Conservation (phyloP, 2,329 filamentous ascomycete genomes). For the Xylaria sp. region DNA sequence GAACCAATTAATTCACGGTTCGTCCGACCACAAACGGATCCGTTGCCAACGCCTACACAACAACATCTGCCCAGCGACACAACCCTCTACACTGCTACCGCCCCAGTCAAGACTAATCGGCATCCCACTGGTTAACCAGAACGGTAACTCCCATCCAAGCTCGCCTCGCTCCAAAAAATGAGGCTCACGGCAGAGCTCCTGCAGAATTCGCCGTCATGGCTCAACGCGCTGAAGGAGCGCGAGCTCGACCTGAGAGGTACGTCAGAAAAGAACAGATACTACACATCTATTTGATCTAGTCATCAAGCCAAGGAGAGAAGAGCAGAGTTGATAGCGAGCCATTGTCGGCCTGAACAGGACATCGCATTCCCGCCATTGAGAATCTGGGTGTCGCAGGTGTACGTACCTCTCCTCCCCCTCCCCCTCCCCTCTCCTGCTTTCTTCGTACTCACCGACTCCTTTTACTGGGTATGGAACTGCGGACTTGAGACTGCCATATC, state of each 20-base stretch:
- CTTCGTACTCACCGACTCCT: background rate
- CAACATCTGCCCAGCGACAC: too few species aligned
- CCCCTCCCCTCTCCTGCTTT: slow-evolving; percentile 1
- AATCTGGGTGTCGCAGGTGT: slow-evolving; percentile 95
- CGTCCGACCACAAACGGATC: background rate
- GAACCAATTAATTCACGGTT: background rate
- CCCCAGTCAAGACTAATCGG: too few species aligned
- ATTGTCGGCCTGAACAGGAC: slow-evolving; percentile 72
- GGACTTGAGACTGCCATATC: too few species aligned
- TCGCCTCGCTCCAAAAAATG: slow-evolving; percentile 60
- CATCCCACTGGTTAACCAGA: background rate
- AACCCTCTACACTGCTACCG: too few species aligned
- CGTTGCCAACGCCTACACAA: too few species aligned
- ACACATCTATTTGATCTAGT: slow-evolving; percentile 57
- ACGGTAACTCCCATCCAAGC: slow-evolving; percentile 27
- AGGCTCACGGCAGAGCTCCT: slow-evolving; percentile 96
- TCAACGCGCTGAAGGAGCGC: slow-evolving; percentile 98
- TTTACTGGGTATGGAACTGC: too few species aligned
- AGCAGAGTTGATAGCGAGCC: slow-evolving; percentile 84
- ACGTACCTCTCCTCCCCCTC: slow-evolving; percentile 31
- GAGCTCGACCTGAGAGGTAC: slow-evolving; percentile 99
- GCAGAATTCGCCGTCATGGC: slow-evolving; percentile 92
- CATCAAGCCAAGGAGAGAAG: slow-evolving; percentile 42
- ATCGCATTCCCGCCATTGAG: slow-evolving; percentile 97
- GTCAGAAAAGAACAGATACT: slow-evolving; percentile 97